Percentiles rank a stretch among this genome's conserved stretches.
These are phyloP conservation scores for Strobilomyces confusus DNA, from an alignment of 768 basidiomycete species.

Conservation along the genomic window DNA sequence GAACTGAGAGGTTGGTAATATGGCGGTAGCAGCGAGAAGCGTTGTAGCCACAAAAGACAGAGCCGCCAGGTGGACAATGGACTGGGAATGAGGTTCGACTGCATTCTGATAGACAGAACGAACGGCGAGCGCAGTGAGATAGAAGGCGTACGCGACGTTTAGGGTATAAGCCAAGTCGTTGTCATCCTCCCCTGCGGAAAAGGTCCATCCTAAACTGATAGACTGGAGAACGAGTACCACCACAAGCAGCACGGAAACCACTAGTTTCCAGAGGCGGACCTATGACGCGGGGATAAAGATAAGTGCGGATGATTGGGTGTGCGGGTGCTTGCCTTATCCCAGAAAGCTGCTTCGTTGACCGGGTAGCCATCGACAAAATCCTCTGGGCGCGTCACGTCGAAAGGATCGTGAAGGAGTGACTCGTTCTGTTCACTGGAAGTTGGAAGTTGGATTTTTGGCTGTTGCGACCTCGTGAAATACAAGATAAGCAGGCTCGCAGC, in stretches of 20 bases:
- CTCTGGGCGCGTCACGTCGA: constrained; percentile 68
- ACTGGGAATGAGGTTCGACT: constrained; percentile 38
- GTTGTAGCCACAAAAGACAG: constrained; percentile 48
- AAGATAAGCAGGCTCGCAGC: constrained; percentile 43
- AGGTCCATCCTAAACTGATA: constrained; percentile 49
- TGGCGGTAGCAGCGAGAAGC: constrained; percentile 44
- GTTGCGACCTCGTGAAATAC: constrained; percentile 37
- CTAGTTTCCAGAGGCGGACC: constrained; percentile 59
- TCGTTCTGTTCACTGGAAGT: constrained; percentile 23
- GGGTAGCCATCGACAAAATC: constrained; percentile 67
- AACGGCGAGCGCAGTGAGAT: constrained; percentile 49
- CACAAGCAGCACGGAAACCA: constrained; percentile 44
- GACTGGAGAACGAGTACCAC: constrained; percentile 48
- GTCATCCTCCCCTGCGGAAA: constrained; percentile 22
- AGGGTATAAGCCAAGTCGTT: constrained; percentile 40
- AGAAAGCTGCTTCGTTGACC: constrained; percentile 56
- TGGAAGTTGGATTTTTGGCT: constrained; percentile 53
- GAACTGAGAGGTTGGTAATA: constrained; percentile 49
- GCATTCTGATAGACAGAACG: constrained; percentile 48
- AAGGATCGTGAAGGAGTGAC: constrained; percentile 45
- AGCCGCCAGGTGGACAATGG: constrained; percentile 57
- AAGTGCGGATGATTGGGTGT: background rate
- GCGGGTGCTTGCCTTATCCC: constrained; percentile 43
- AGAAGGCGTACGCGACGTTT: constrained; percentile 54
- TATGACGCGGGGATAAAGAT: constrained; percentile 23